Evolutionary conservation across 352 stramenopile genomes (phyloP), one percentile per base, ranked within the genome.

Genomic region (Phytopythium chamaehyphon): DNA sequence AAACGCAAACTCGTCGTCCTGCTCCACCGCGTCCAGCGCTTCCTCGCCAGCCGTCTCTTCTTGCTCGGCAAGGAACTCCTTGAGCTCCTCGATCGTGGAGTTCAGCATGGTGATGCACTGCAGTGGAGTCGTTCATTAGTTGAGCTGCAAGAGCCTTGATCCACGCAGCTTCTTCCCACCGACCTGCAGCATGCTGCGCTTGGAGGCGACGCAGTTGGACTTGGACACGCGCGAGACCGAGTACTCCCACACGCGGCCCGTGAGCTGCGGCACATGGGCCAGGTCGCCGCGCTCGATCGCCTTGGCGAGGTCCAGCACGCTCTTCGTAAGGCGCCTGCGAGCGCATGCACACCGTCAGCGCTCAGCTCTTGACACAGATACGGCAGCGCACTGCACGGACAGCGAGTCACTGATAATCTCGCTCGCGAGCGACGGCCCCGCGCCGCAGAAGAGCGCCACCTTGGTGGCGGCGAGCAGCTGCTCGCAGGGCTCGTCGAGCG

Each of bases 161-260:
- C 18, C 16, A 43, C 16, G 18, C 14, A 37, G 16, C 38, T 2
- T 23, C 4, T 10, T n/a, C n/a, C n/a, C n/a, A n/a, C n/a, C n/a
- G n/a, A 87, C 78, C 74, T 93, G 80, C 7, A 95, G 56, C 84
- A 93, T 95, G 43, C 78, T 86, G 46, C 81, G 77, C 64, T 93
- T 92, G 22, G 83, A 91, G 8, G 84, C 80, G 24, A 91, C 77
- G 49, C 81, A 90, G 58, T 95, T 95, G 26, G 84, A 95, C 66
- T 91, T 95, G 55, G 82, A 85, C 26, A 88, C 71, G 37, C 64
- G 77, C 35, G 60, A 33, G 3, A 82, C 57, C n/a, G 74, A 91
- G 52, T 76, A 78, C 45, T 95, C 84, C 84, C 84, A 95, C 35
- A 95, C 82, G 40, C 79, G 77, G 23, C 84, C 84, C 1, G 84